phyloP scores from a whole-genome alignment of 1,284 basidiomycete genomes.

The Limonomyces culmigenus region DNA sequence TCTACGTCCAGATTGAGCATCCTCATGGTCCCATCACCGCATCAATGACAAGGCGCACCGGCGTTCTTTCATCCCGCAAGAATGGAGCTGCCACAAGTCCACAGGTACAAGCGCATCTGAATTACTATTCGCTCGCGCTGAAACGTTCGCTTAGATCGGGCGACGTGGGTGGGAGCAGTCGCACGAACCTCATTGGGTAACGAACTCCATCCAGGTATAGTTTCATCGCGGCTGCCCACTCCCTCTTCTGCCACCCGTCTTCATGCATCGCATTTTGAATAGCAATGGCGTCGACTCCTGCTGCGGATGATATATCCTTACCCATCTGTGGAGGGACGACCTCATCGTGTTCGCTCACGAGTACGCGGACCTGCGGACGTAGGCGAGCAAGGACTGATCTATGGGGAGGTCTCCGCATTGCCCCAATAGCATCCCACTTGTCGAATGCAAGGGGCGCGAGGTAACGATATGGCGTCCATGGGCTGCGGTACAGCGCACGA shows the following conservation, averaged over 20 bases:
- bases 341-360: constrained; percentile 27
- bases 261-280: constrained; percentile 23
- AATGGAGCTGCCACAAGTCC: too few species aligned
- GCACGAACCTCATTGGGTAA: too few species aligned
- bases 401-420: constrained; percentile 8
- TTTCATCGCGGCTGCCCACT: too few species aligned
- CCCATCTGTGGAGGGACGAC: constrained; percentile 28
- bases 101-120: too few species aligned
- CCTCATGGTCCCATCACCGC: too few species aligned
- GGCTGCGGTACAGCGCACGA: constrained; percentile 26
- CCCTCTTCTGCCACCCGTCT: constrained; percentile 27
- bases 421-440: constrained; percentile 25
- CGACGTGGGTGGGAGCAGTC: too few species aligned
- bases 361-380: constrained; percentile 13
- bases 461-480: constrained; percentile 32
- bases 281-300: constrained; percentile 13
- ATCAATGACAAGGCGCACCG: too few species aligned
- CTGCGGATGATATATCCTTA: constrained; percentile 11
- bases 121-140: too few species aligned
- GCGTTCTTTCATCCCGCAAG: too few species aligned
- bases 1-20: too few species aligned
- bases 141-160: too few species aligned
- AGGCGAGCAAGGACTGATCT: constrained; percentile 9
- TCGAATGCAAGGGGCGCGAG: constrained; percentile 26
- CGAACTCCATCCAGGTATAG: too few species aligned